Base-by-base conservation (phyloP, 805 yeast genomes). In the Ogataea pilisensis region DNA sequence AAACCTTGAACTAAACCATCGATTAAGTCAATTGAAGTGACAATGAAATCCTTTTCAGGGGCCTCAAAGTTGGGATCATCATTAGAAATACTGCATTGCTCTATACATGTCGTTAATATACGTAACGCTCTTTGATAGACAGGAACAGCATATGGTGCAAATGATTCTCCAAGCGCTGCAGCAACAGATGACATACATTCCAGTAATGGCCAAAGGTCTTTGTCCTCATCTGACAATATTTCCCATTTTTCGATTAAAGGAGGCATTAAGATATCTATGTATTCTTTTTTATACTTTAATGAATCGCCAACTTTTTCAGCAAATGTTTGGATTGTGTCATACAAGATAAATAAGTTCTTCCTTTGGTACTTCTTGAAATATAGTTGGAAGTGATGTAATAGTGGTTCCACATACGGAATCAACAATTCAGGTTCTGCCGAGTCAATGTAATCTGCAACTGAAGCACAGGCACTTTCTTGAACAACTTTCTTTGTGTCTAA, bases 1-100 rank as follows among this genome's bases (percentile, higher is more conserved):
- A 93, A 70, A 1, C 97, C 98, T 65, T 91, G 98, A 18, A 89
- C 82, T 41, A 93, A 66, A 3, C 99, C 99, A 61, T 91, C 98
- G 24, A 93, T 74, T 53, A 93, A 71, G 58, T 93, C 99, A 30
- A 93, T 60, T 1, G 96, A 78, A 1, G 97, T 87, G 26, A 91
- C 88, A 44, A 87, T 74, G 53, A 90, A 89, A 61, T 90, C 97
- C 56, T 83, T 85, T 56, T 93, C 97, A 0, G 96, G 95, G 1
- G 85, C 78, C 21, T 76, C 80, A 35, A 80, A 69, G 9, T 69
- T 68, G 8, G 93, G 89, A 56, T 88, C 82, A 18, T 74, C 70
- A 25, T 75, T 75, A 28, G 82, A 75, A 46, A 78, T 70, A 50
- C 74, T 78, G 45, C 82, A 88, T 49, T 77, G 68, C 38, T 82